These are phyloP conservation scores for Ceratobasidium sp. DNA, from an alignment of 1,284 basidiomycete species.

Conservation along the genomic window DNA sequence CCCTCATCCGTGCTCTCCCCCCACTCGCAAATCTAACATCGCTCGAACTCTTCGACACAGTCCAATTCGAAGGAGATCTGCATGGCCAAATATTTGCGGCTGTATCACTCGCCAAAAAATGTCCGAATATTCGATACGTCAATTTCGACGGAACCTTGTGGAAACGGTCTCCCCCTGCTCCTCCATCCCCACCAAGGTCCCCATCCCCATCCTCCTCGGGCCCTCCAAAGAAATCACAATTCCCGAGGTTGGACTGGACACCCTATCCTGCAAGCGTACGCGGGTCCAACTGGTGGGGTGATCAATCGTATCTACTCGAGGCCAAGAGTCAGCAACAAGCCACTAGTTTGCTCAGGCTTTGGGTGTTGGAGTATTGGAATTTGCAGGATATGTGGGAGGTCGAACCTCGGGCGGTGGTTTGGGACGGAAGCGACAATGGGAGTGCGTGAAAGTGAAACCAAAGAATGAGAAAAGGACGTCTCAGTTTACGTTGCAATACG, in stretches of 20 bases:
- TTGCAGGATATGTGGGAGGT: constrained; percentile 4
- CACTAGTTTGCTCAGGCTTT: neutral
- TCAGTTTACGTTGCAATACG: too few species aligned
- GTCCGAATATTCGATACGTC: constrained; percentile 4
- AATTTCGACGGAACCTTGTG: constrained; percentile 15
- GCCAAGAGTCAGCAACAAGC: neutral
- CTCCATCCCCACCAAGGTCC: neutral
- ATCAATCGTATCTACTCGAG: neutral
- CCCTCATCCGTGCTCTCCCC: neutral
- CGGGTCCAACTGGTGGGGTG: constrained; percentile 13
- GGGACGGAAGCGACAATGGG: neutral
- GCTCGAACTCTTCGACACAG: constrained; percentile 10
- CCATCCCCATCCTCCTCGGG: too few species aligned
- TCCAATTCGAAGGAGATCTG: neutral
- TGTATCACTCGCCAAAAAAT: neutral
- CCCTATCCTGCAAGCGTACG: neutral
- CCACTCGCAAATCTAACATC: neutral
- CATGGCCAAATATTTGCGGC: neutral
- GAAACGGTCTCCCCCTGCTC: neutral
- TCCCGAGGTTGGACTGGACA: constrained; percentile 1
- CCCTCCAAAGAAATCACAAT: too few species aligned
- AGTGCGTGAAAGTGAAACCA: too few species aligned
- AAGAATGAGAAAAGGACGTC: too few species aligned
- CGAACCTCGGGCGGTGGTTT: neutral
- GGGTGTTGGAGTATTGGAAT: constrained; percentile 14